These are phyloP conservation scores for Irpex rosettiformis DNA, from an alignment of 1,284 basidiomycete genomes.

Conservation along the genomic window DNA sequence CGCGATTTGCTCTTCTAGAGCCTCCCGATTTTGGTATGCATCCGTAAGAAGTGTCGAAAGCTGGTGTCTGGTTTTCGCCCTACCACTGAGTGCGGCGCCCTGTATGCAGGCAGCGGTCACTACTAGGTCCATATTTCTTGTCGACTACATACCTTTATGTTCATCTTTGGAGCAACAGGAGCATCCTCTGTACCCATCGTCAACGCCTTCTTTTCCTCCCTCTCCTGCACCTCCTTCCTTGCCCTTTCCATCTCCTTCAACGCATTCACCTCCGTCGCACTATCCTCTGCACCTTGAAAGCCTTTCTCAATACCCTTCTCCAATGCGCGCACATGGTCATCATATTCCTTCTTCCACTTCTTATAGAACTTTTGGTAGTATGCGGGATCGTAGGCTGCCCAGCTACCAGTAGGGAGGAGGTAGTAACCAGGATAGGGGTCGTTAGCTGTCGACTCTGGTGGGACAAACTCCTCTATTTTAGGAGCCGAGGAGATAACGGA, in stretches of 20 bases:
- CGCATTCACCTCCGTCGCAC: slow-evolving; percentile 64
- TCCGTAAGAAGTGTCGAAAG: slow-evolving; percentile 72
- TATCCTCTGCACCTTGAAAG: slow-evolving; percentile 58
- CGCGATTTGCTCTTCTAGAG: slow-evolving; percentile 75
- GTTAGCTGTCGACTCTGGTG: slow-evolving; percentile 69
- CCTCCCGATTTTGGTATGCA: slow-evolving; percentile 75
- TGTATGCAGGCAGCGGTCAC: slow-evolving; percentile 25
- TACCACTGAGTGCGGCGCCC: slow-evolving; percentile 65
- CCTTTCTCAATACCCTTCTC: slow-evolving; percentile 66
- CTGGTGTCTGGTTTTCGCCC: slow-evolving; percentile 72
- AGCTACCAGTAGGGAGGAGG: slow-evolving; percentile 74
- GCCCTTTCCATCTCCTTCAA: slow-evolving; percentile 71
- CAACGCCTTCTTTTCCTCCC: slow-evolving; percentile 69
- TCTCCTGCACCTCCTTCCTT: slow-evolving; percentile 63
- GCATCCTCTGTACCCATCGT: slow-evolving; percentile 54
- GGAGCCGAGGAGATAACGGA: slow-evolving; percentile 68
- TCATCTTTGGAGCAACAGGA: slow-evolving; percentile 67
- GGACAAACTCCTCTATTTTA: slow-evolving; percentile 62
- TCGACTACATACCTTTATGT: slow-evolving; percentile 49
- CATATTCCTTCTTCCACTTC: slow-evolving; percentile 69
- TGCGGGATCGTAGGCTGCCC: slow-evolving; percentile 74
- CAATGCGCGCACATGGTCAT: slow-evolving; percentile 62
- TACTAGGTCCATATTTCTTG: neutral
- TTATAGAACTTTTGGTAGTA: slow-evolving; percentile 73
- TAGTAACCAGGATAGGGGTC: slow-evolving; percentile 91